Base-by-base conservation (phyloP, 257 asterid genomes). In the Misopates orontium region DNA sequence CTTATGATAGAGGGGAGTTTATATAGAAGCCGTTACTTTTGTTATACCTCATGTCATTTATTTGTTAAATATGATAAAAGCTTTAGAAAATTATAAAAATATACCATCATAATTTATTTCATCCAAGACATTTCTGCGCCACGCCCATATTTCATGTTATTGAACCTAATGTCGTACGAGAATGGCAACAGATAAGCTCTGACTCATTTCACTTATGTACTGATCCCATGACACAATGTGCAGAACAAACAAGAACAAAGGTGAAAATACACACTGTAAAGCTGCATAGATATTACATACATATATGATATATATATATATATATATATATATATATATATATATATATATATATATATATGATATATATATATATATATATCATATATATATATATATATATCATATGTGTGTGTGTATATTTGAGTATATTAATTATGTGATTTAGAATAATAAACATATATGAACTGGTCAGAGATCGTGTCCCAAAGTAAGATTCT, bases 201-300 rank as follows among this genome's bases (percentile, higher is more conserved):
- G 71, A 66, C 47, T 55, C 71, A 66, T 41, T 45, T 19, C 62
- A 65, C 36, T 40, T 55, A 39, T 21, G 54, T 53, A 41, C 28
- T 66, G 12, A 48, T 64, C 51, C 49, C 50, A 17, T 22, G 20
- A 64, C 60, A 31, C 20, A 9, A 11, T 50, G 9, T 64, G 51
- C 51, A 45, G 51, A 2, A 18, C 18, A 32, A 47, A 51, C 61
- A 51, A 64, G 51, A 64, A 51, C n/a, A 64, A 64, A 51, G 70
- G 23, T 66, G 44, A 15, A 66, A 54, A 4, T 54, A 54, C 71
- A 41, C n/a, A 55, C 64, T 66, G 60, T 47, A 62, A 71, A 58
- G 59, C 41, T 60, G 56, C 17, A 19, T 10, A 21, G 5, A 18
- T 14, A 28, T 28, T 3, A n/a, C n/a, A n/a, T n/a, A n/a, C 11